These are phyloP conservation scores for Talaromyces islandicus DNA, from an alignment of 2,329 filamentous ascomycete species.

Conservation along the genomic window DNA sequence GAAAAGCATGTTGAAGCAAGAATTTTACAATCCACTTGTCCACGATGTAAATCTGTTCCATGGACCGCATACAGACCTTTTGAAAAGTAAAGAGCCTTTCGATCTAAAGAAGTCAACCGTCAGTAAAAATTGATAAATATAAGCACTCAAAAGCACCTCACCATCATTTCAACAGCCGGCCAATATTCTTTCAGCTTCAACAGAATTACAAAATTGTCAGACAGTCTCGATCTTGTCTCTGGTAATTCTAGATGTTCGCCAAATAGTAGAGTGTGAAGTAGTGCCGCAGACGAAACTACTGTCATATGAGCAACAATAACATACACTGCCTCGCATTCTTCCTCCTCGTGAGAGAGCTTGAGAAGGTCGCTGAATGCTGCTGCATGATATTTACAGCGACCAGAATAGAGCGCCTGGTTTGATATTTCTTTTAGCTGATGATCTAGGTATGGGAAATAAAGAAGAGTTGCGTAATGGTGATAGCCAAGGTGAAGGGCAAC, in stretches of 20 bases:
- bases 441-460: slow-evolving; percentile 44
- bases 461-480: slow-evolving; percentile 42
- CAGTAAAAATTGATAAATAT: neutral
- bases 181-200: slow-evolving; percentile 13
- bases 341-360: slow-evolving; percentile 31
- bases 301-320: slow-evolving; percentile 43
- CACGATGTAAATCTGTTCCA: slow-evolving; percentile 15
- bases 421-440: neutral
- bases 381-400: slow-evolving; percentile 38
- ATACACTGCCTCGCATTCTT: slow-evolving; percentile 37
- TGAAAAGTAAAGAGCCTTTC: slow-evolving; percentile 15
- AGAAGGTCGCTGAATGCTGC: slow-evolving; percentile 36
- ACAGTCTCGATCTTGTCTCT: slow-evolving; percentile 3
- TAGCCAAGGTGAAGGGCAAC: slow-evolving; percentile 44
- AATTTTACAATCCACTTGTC: slow-evolving; percentile 18
- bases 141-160: neutral
- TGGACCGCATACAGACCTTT: slow-evolving; percentile 15
- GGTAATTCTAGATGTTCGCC: slow-evolving; percentile 13
- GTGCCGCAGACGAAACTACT: slow-evolving; percentile 43
- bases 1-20: slow-evolving; percentile 16
- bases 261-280: slow-evolving; percentile 44
- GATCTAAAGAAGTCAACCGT: slow-evolving; percentile 6
- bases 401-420: slow-evolving; percentile 22
- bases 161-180: slow-evolving; percentile 12
- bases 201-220: slow-evolving; percentile 10